These are phyloP conservation scores for Chaetomium strumarium DNA, from an alignment of 2,329 filamentous ascomycete genomes.

Conservation along the genomic window DNA sequence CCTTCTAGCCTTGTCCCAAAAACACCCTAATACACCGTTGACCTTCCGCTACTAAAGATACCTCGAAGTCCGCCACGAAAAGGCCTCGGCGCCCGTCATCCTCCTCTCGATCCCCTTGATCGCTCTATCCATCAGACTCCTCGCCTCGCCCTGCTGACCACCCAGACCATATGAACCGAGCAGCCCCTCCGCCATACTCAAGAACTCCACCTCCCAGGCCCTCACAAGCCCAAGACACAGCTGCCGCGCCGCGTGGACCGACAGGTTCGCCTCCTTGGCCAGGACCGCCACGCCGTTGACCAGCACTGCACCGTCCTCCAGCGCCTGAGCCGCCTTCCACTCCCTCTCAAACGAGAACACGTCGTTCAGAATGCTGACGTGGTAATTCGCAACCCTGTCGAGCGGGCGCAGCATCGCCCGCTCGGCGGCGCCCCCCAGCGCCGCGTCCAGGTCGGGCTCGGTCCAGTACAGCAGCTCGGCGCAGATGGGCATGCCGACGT, in stretches of 20 bases:
- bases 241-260: not conserved
- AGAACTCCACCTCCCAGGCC: not conserved
- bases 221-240: not conserved
- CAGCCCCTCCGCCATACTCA: not conserved
- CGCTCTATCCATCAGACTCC: not conserved
- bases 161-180: not conserved
- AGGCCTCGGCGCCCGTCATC: not conserved
- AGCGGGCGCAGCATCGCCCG: not conserved
- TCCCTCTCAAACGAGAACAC: not conserved
- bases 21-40: no score
- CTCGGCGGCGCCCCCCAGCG: not conserved
- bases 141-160: not conserved
- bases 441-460: not conserved
- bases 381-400: not conserved
- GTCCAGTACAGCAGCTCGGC: not conserved
- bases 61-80: not conserved
- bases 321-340: not conserved
- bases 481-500: not conserved
- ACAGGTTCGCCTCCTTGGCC: no score
- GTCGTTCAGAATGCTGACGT: not conserved
- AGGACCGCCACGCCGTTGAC: no score
- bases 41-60: not conserved
- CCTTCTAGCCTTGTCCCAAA: no score
- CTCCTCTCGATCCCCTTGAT: not conserved
- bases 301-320: no score